Evolutionary conservation across 2,329 filamentous ascomycete genomes (phyloP), one percentile per base, ranked within the genome.

Genomic region (Penicillium fuscoglaucum): DNA sequence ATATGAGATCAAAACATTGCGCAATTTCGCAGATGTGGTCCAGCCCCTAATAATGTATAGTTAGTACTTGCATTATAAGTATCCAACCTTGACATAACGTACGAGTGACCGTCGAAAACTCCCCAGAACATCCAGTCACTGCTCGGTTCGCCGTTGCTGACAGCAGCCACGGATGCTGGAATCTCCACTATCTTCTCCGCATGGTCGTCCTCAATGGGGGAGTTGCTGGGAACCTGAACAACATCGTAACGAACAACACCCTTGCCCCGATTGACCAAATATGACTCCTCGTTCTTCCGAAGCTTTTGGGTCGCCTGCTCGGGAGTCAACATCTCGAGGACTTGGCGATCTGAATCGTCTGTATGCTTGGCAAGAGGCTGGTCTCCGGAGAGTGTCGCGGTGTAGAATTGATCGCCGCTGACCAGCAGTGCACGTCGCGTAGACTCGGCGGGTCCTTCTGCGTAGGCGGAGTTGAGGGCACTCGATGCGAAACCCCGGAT

Each of bases 71-170:
- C 5, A 17, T n/a, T 8, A 6, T 47, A 40, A 35, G 4, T 26
- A 17, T 33, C 26, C 40, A 10, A n/a, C 8, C 35, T 15, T n/a
- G 31, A 40, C 54, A 29, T 47, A 17, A 83, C 84, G 76, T 80
- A 93, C 91, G 90, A 91, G 76, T 99, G 95, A 0, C 95, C 95
- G 72, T 99, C 95, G 75, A 98, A 99, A 19, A 99, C 93, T 58
- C 93, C 95, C 95, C 96, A 99, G 75, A 99, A 99, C 92, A 98
- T 98, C 95, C 95, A 99, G 76, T 99, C 96, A 61, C 85, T 90
- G 59, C 82, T 86, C 19, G 81, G 64, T 17, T 83, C 81, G 39
- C 82, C 77, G 72, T 83, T 77, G 68, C 83, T 79, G 8, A 81
- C 80, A 17, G 82, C 80, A 28, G 83, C 81, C 40, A 84, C 79